A percentile compares a stretch with the other conserved stretches of the same genome.
Conservation (phyloP, 1,284 basidiomycete genomes). For the Chalciporus sp. region DNA sequence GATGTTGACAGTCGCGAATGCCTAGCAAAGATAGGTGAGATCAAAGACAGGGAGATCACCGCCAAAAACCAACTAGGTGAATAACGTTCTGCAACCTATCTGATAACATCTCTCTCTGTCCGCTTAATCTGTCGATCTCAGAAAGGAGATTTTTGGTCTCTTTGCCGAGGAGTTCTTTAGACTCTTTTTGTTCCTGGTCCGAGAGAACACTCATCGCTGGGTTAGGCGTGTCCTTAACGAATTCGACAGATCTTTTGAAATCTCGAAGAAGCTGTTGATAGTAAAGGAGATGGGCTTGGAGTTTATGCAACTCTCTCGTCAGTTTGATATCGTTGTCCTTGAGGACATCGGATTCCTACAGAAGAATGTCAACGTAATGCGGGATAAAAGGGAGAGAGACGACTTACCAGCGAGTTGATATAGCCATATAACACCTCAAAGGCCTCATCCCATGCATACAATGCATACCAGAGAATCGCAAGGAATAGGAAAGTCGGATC, state of each 20-base stretch:
- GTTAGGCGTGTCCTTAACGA: slow-evolving; percentile 47
- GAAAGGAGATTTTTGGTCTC: slow-evolving; percentile 47
- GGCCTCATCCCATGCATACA: slow-evolving; percentile 62
- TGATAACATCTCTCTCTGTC: slow-evolving; percentile 45
- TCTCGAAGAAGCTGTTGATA: slow-evolving; percentile 55
- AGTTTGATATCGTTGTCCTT: slow-evolving; percentile 37
- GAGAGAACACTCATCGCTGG: slow-evolving; percentile 40
- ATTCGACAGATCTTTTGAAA: slow-evolving; percentile 50
- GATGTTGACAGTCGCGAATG: slow-evolving; percentile 52
- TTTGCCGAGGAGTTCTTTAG: slow-evolving; percentile 37
- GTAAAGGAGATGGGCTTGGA: slow-evolving; percentile 57
- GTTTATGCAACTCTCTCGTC: slow-evolving; percentile 51
- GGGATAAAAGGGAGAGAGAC: not conserved
- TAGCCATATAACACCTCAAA: slow-evolving; percentile 51
- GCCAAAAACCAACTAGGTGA: slow-evolving; percentile 36
- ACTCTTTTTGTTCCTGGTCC: slow-evolving; percentile 16
- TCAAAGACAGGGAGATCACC: not conserved
- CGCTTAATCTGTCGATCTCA: slow-evolving; percentile 49
- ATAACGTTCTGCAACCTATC: slow-evolving; percentile 55
- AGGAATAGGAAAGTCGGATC: slow-evolving; percentile 59
- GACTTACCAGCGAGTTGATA: slow-evolving; percentile 46
- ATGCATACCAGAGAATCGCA: slow-evolving; percentile 55
- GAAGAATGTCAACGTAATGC: not conserved
- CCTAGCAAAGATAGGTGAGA: slow-evolving; percentile 32
- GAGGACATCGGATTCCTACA: slow-evolving; percentile 48